Evolutionary conservation across 1,284 basidiomycete genomes (phyloP), one percentile per base, ranked within the genome.

Genomic region (Inonotus hispidus): DNA sequence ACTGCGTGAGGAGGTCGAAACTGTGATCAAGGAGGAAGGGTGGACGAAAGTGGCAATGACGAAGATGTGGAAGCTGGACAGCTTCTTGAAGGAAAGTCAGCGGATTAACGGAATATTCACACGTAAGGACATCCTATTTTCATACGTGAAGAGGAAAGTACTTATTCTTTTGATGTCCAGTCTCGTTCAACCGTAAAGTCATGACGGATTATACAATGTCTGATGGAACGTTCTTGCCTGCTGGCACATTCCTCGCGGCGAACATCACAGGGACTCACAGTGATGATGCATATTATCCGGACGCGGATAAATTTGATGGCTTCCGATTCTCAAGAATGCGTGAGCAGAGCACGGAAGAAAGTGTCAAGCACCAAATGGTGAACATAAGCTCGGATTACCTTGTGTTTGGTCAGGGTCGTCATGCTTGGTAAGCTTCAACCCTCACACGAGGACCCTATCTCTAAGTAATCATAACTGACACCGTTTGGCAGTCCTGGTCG

Each of bases 11-110:
- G 81, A 83, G 64, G 69, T 81, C 0, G 74, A 77, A 29, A 47
- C 56, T 0, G 67, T 75, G 4, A 59, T 77, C 7, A 59, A 63
- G 0, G 67, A 70, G 41, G 73, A 79, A 16, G 79, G 80, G 0
- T 79, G 79, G 77, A 76, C 75, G 1, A 80, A 80, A 65, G 65
- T 64, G 0, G 71, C 75, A 0, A 68, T 82, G 56, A 66, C 65
- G 10, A 78, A 76, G 53, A 74, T 82, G 75, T 67, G 68, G 55
- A 78, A 78, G 59, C 63, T 82, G 21, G 80, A 83, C 63, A 82
- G 79, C 61, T 80, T 82, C 66, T 63, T 83, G 50, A 75, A 77
- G 54, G 80, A 82, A 63, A 73, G 75, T 1, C 73, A 76, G 59
- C 70, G 79, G 10, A 61, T 74, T 46, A 72, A 72, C 39, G 72